Percentiles rank a stretch among this genome's conserved stretches.
phyloP scores from a whole-genome alignment of 148 eudicot species.

The Amaranthus hypochondriacus region DNA sequence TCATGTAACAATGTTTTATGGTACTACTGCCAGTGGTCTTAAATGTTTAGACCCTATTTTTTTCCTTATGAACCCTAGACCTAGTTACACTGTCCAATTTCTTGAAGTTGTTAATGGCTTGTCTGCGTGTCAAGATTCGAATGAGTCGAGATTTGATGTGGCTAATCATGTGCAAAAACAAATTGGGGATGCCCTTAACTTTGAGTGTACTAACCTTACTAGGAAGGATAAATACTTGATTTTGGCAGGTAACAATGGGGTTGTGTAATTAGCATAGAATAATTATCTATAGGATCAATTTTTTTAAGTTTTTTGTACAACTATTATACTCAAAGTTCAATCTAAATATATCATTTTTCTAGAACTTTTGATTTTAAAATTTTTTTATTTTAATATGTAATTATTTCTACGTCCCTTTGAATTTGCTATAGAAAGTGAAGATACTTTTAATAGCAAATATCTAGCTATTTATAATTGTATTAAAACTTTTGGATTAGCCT shows the following conservation, averaged over 20 bases:
- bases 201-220: constrained; percentile 63
- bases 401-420: no score
- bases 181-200: constrained; percentile 55
- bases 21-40: constrained; percentile 70
- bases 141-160: constrained; percentile 38
- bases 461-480: no score
- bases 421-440: no score
- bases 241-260: constrained; percentile 79
- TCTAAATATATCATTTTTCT: no score
- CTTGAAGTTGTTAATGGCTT: constrained; percentile 37
- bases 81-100: constrained; percentile 46
- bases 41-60: constrained; percentile 70
- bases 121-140: constrained; percentile 17
- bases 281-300: background rate
- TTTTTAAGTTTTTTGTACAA: background rate
- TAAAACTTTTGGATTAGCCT: no score
- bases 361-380: no score
- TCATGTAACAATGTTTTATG: constrained; percentile 67
- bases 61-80: constrained; percentile 68
- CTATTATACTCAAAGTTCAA: background rate
- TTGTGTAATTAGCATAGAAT: constrained; percentile 23
- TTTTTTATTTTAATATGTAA: no score
- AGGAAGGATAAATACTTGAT: constrained; percentile 83
- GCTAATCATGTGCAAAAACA: constrained; percentile 69
- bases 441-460: no score